These are phyloP conservation scores for Candida ascalaphidarum DNA, from an alignment of 805 yeast genomes.

Conservation along the genomic window DNA sequence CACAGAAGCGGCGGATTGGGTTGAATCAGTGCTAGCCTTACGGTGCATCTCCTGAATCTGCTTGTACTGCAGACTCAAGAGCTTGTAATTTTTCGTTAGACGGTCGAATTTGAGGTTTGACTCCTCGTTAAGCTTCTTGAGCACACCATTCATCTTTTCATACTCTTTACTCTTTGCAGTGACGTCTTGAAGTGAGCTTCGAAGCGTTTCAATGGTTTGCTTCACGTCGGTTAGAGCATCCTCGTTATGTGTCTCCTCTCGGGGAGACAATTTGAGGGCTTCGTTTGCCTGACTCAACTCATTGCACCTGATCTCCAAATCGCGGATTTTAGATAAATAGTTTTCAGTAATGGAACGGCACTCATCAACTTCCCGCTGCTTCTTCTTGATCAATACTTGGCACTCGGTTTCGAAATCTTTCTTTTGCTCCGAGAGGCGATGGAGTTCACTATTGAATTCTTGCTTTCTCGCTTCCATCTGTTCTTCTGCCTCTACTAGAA, in stretches of 20 bases:
- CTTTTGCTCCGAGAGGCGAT: constrained; percentile 50
- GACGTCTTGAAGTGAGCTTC: constrained; percentile 43
- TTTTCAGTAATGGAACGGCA: constrained; percentile 32
- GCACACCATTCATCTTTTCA: constrained; percentile 43
- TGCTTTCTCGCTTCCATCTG: constrained; percentile 39
- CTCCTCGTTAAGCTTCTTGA: constrained; percentile 60
- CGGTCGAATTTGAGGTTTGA: constrained; percentile 59
- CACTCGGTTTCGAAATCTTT: constrained; percentile 48
- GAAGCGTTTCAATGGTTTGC: constrained; percentile 33
- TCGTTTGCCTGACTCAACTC: constrained; percentile 15
- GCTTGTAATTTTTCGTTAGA: constrained; percentile 60
- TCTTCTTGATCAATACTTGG: constrained; percentile 40
- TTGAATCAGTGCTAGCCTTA: too few species aligned
- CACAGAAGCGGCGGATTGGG: too few species aligned
- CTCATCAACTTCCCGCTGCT: constrained; percentile 62
- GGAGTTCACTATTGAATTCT: constrained; percentile 49
- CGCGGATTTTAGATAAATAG: constrained; percentile 30
- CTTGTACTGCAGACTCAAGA: constrained; percentile 50
- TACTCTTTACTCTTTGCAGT: constrained; percentile 46
- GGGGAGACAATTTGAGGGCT: not conserved
- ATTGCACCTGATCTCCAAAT: constrained; percentile 24
- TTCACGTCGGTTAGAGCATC: constrained; percentile 11
- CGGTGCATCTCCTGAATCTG: constrained; percentile 18
- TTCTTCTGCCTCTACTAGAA: constrained; percentile 62
- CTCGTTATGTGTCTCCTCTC: constrained; percentile 3